Percentiles rank a stretch among this genome's conserved stretches.
phyloP scores from a whole-genome alignment of 179 eudicot species.

The Silene coronaria region DNA sequence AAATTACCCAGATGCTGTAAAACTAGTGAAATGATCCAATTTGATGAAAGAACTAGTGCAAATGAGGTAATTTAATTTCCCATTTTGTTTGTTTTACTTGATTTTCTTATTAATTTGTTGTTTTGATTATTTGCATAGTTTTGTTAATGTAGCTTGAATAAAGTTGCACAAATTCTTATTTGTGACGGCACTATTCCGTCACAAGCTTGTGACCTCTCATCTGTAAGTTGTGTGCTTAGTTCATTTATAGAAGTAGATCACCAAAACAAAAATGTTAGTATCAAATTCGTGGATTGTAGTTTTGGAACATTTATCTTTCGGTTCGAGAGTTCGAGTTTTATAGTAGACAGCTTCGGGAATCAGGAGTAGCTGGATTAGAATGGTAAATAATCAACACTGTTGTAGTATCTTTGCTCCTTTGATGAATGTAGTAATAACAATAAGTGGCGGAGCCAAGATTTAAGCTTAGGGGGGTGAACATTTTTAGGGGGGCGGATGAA shows the following conservation, averaged over 20 bases:
- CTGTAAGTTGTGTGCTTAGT: no score
- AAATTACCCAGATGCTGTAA: slow-evolving; percentile 17
- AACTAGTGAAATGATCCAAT: slow-evolving; percentile 30
- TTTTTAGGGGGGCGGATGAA: no score
- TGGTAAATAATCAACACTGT: not conserved
- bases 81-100: not conserved
- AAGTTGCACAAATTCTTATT: no score
- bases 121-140: no score
- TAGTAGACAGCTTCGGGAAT: not conserved
- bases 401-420: not conserved
- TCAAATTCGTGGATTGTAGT: not conserved
- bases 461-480: no score
- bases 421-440: not conserved
- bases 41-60: slow-evolving; percentile 75
- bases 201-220: no score
- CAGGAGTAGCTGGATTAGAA: not conserved
- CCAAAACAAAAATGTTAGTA: not conserved
- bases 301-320: not conserved
- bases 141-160: no score
- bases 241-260: not conserved
- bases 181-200: no score
- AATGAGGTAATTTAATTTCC: slow-evolving; percentile 46
- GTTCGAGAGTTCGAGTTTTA: no score
- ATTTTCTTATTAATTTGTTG: no score
- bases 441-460: no score